Evolutionary conservation across 2,329 filamentous ascomycete genomes (phyloP), one percentile per base, ranked within the genome.

Genomic region (Fusarium sp.): DNA sequence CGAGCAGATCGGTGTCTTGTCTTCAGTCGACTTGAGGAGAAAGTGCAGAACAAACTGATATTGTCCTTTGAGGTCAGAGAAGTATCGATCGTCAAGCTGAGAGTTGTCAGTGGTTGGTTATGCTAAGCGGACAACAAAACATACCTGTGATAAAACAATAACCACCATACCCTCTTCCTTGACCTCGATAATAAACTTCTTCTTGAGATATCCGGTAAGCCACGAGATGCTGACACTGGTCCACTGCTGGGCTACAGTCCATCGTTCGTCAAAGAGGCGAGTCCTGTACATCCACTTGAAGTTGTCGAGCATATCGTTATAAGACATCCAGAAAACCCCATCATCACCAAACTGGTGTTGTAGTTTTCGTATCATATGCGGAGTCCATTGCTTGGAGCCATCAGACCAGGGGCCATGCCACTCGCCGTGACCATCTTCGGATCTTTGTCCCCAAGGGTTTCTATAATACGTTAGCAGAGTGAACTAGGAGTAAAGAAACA

Each of bases 321-420:
- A 81, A 5, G 76, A 72, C 75, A 81, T 81, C 80, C 80, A 80
- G 62, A 80, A 81, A 19, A 77, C 78, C 13, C 88, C 88, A 64
- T 91, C 88, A 64, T 91, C 87, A 15, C 87, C 88, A 64, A 91
- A 91, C 45, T 83, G 83, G 71, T 91, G 87, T 26, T 83, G 79
- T 3, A 91, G 78, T 60, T 85, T 84, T 59, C 84, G 76, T 78
- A 92, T 87, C 88, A 89, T 91, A 68, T 91, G 85, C 0, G 88
- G 79, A 1, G 88, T 91, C 90, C 90, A 92, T 71, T 91, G 85
- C 64, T 88, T 86, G 6, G 87, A 89, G 1, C 90, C 90, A 71
- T 92, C 89, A 34, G 85, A 86, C 89, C 90, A 92, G 5, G 87
- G 82, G 12, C 90, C 90, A 50, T 84, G 87, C 89, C 89, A 91